Evolutionary conservation across 352 stramenopile genomes (phyloP).

Genomic region (Elongisporangium undulatum): DNA sequence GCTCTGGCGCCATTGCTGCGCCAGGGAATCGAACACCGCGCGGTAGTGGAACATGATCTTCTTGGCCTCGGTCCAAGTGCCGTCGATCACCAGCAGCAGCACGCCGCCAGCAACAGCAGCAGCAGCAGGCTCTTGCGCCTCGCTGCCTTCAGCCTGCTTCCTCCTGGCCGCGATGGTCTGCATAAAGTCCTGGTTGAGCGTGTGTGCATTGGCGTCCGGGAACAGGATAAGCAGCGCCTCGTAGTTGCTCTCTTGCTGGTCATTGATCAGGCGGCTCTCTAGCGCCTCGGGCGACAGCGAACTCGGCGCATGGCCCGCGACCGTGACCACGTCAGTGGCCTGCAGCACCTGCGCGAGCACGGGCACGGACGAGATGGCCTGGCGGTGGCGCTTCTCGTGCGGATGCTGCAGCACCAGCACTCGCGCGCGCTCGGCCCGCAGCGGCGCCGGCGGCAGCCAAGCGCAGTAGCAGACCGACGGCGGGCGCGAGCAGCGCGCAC

Average conservation of each 20-base stretch:
- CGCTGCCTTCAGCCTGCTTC: background rate
- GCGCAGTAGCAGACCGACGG: constrained; percentile 56
- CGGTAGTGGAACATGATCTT: constrained; percentile 58
- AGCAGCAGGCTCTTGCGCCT: background rate
- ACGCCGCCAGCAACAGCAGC: too few relatives aligned
- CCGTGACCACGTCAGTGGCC: constrained; percentile 27
- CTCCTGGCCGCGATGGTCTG: background rate
- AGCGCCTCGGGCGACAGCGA: constrained; percentile 16
- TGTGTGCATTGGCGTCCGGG: constrained; percentile 30
- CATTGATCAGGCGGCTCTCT: constrained; percentile 31
- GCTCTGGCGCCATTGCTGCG: constrained; percentile 12
- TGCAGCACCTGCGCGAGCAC: constrained; percentile 49
- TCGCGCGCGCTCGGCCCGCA: constrained; percentile 25
- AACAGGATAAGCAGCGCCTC: constrained; percentile 35
- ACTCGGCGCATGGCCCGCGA: constrained; percentile 20
- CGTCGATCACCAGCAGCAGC: constrained; percentile 67
- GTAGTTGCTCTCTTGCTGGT: constrained; percentile 9
- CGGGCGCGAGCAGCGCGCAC: constrained; percentile 36
- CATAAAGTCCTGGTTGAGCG: constrained; percentile 12
- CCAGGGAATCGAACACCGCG: constrained; percentile 30
- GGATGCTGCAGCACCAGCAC: constrained; percentile 63
- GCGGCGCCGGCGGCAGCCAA: constrained; percentile 19
- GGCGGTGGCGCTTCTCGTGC: constrained; percentile 47
- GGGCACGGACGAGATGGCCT: constrained; percentile 63
- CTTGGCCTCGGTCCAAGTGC: constrained; percentile 82